phyloP scores from a whole-genome alignment of 257 asterid genomes.

The Solanum paucissectum region DNA sequence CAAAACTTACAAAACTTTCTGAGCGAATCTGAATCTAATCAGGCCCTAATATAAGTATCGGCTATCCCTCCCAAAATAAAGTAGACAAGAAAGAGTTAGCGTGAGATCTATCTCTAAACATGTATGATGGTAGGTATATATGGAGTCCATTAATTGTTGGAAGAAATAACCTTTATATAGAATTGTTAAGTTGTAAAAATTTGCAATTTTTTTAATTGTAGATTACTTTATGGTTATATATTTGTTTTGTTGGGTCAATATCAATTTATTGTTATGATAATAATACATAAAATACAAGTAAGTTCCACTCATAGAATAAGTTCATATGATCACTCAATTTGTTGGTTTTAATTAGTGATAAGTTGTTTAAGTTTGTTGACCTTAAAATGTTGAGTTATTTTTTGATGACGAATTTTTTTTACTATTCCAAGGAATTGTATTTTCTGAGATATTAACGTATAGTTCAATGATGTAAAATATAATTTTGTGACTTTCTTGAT shows the following conservation, averaged over 20 bases:
- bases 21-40: neutral
- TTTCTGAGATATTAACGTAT: neutral
- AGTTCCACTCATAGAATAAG: neutral
- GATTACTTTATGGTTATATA: neutral
- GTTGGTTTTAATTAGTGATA: neutral
- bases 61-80: neutral
- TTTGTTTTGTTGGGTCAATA: neutral
- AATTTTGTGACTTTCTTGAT: neutral
- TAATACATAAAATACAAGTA: neutral
- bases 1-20: neutral
- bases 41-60: neutral
- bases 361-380: neutral
- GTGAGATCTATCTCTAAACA: neutral
- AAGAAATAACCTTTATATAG: neutral
- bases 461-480: neutral
- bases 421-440: neutral
- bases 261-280: neutral
- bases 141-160: neutral
- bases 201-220: neutral
- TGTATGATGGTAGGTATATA: neutral
- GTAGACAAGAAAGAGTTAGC: neutral
- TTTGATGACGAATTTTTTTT: neutral
- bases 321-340: neutral
- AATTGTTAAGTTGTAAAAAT: neutral
- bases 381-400: neutral